Percentiles rank a stretch among this genome's conserved stretches.
Conservation (phyloP, 164 flowering plant genomes). For the Paratinospora sagittata region DNA sequence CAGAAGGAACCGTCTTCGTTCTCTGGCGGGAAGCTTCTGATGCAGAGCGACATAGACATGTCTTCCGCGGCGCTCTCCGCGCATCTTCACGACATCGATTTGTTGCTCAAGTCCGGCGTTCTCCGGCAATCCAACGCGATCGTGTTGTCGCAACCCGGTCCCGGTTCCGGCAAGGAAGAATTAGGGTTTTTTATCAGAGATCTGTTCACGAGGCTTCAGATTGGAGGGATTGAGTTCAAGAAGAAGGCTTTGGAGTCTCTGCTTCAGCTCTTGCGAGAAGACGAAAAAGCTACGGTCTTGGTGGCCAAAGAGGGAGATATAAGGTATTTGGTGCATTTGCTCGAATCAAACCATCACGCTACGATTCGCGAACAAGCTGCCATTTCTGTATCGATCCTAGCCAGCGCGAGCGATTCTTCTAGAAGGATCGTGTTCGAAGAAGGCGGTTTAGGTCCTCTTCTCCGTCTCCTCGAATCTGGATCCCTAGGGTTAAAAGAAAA, state of each 20-base stretch:
- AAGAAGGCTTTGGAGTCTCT: slow-evolving; percentile 66
- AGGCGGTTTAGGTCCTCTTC: slow-evolving; percentile 67
- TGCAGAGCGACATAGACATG: slow-evolving; percentile 85
- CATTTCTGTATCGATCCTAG: slow-evolving; percentile 43
- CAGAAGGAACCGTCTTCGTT: slow-evolving; percentile 19
- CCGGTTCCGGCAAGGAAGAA: slow-evolving; percentile 45
- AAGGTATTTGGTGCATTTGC: slow-evolving; percentile 44
- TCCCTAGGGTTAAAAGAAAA: slow-evolving; percentile 44
- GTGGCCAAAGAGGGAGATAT: slow-evolving; percentile 62
- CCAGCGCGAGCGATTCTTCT: slow-evolving; percentile 35
- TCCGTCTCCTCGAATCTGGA: slow-evolving; percentile 60
- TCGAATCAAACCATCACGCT: slow-evolving; percentile 36
- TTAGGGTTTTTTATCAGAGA: slow-evolving; percentile 51
- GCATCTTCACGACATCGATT: slow-evolving; percentile 52
- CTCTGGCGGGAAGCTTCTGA: slow-evolving; percentile 60
- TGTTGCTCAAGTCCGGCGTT: slow-evolving; percentile 66
- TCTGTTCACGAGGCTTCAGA: slow-evolving; percentile 62
- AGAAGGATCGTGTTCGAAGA: slow-evolving; percentile 53
- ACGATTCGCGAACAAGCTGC: slow-evolving; percentile 52
- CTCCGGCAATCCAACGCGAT: slow-evolving; percentile 61
- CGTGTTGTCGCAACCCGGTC: slow-evolving; percentile 59
- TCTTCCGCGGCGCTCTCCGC: slow-evolving; percentile 47
- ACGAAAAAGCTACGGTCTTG: slow-evolving; percentile 37
- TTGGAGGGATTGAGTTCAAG: slow-evolving; percentile 79
- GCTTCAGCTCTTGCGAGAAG: slow-evolving; percentile 41